Conservation (phyloP, 2,329 filamentous ascomycete species). For the Penicillium sp. region DNA sequence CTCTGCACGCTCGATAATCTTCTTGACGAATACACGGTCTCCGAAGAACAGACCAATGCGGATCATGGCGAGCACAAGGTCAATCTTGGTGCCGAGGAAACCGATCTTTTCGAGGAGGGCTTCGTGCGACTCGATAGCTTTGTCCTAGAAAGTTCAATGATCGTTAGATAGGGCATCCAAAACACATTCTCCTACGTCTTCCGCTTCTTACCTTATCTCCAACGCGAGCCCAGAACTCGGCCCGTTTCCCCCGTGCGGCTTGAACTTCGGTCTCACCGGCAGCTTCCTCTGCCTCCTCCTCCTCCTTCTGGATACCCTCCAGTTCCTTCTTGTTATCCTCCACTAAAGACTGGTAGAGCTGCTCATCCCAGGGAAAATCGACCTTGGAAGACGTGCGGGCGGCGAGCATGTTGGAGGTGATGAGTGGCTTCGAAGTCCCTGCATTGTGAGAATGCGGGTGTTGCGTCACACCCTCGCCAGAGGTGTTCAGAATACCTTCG, state of each 20-base stretch:
- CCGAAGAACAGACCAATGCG: conserved; percentile 95
- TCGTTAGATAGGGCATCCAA: neutral
- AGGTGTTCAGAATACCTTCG: conserved; percentile 76
- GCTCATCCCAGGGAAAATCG: conserved; percentile 87
- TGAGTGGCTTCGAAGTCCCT: conserved; percentile 52
- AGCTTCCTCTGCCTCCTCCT: conserved; percentile 93
- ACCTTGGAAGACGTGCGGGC: conserved; percentile 68
- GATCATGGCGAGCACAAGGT: conserved; percentile 94
- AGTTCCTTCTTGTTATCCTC: conserved; percentile 79
- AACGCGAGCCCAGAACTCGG: conserved; percentile 93
- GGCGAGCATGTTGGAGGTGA: conserved; percentile 75
- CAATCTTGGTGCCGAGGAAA: conserved; percentile 94
- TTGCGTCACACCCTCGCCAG: conserved; percentile 65
- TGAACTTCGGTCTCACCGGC: conserved; percentile 95
- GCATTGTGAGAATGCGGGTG: conserved; percentile 48
- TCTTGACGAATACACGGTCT: conserved; percentile 89
- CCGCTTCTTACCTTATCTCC: conserved; percentile 78
- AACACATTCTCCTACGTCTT: neutral
- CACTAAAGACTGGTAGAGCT: conserved; percentile 75
- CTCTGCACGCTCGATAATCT: conserved; percentile 87
- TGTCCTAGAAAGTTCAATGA: conserved; percentile 65
- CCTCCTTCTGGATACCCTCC: conserved; percentile 77
- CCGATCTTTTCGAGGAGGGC: conserved; percentile 96
- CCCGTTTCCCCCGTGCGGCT: conserved; percentile 88
- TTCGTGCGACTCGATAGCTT: conserved; percentile 90